Percentiles rank a stretch among this genome's conserved stretches.
Conservation (phyloP, 2,329 filamentous ascomycete genomes). For the Aspergillus glaucus region DNA sequence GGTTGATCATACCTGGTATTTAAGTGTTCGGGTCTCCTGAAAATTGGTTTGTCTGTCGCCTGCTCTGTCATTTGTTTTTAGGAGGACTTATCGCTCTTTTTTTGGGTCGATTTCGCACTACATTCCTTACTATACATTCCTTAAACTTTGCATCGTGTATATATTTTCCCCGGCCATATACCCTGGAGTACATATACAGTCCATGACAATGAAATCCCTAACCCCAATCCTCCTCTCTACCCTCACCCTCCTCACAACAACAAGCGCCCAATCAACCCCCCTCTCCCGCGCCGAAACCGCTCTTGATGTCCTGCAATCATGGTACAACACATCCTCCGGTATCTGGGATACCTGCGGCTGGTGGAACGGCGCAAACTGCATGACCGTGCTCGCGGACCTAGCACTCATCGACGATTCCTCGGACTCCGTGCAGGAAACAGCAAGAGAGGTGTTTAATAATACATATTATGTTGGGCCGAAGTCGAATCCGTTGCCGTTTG, state of each 20-base stretch:
- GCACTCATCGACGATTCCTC: constrained; percentile 28
- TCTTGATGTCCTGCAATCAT: constrained; percentile 48
- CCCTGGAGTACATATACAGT: no score
- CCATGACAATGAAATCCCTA: background rate
- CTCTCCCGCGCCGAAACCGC: constrained; percentile 14
- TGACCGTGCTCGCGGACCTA: constrained; percentile 57
- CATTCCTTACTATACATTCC: no score
- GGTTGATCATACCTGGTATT: no score
- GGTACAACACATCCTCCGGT: constrained; percentile 56
- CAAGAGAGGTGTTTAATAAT: constrained; percentile 38
- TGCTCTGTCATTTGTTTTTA: no score
- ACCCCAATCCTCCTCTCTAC: background rate
- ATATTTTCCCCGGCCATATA: no score
- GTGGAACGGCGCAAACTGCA: constrained; percentile 67
- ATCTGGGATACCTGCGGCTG: constrained; percentile 61
- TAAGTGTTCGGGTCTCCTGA: no score
- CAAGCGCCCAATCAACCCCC: background rate
- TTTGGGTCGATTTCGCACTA: no score
- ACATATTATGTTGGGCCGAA: constrained; percentile 28
- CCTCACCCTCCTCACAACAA: background rate
- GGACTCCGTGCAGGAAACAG: constrained; percentile 24
- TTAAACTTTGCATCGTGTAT: no score
- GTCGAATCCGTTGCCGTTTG: constrained; percentile 14
- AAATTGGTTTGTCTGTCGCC: no score
- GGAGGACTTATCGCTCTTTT: no score